Evolutionary conservation across 1,284 basidiomycete genomes (phyloP), one percentile per base, ranked within the genome.

Genomic region (Pterulicium gracile): DNA sequence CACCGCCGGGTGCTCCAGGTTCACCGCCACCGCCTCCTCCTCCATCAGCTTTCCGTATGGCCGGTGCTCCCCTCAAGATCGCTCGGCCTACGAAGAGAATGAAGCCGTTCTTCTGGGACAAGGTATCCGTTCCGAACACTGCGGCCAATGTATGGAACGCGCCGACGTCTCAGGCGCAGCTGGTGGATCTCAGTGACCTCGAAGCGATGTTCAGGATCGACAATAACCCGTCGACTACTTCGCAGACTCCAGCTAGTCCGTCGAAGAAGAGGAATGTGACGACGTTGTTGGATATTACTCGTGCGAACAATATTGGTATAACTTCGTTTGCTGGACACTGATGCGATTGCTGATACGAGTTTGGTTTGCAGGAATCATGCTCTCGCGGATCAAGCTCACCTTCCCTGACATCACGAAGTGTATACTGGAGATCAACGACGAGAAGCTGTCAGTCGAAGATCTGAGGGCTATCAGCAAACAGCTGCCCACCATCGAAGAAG

Each of bases 61-160:
- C 55, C 44, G 48, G 54, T 42, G 61, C 61, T 48, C 49, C 54
- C 34, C 10, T 41, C 64, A 60, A 61, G 49, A 54, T 55, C 21
- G 56, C 52, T 35, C 66, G 59, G 27, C 78, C 76, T 14, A 56
- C 61, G 2, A 84, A 81, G 58, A 78, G 81, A 49, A 62, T 92
- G 45, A 88, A 85, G 61, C 86, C 90, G 0, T 89, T 95, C 63
- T 92, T 92, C 61, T 95, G 92, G 91, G 86, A 81, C 53, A 94
- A 95, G 56, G 52, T 92, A 4, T 64, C 72, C 4, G 61, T 61
- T 3, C 58, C 69, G 15, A 57, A 61, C 5, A 58, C 73, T 2
- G 54, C 58, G 14, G 61, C 72, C 2, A 88, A 85, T 0, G 72
- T 94, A 3, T 95, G 90, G 90, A 72, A 67, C 49, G 80, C 10